Conservation (phyloP, 1,139 yeast species). For the Zygosaccharomyces sapae region DNA sequence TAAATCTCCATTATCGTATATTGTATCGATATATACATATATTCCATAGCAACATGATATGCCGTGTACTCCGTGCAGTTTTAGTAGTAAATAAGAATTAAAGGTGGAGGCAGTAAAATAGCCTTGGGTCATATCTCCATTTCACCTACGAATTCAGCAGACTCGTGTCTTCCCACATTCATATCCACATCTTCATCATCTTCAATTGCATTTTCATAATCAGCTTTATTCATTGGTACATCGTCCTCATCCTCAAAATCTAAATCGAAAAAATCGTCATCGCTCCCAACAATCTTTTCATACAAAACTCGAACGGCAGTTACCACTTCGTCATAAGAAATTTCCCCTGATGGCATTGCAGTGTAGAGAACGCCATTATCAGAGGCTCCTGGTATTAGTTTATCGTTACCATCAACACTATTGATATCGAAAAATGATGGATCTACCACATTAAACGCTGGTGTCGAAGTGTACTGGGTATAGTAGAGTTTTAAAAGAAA, state of each 20-base stretch:
- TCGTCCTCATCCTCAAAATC: slow-evolving; percentile 95
- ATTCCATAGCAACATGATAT: slow-evolving; percentile 1
- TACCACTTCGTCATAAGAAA: slow-evolving; percentile 85
- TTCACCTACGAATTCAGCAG: slow-evolving; percentile 63
- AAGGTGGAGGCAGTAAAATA: not conserved
- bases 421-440: slow-evolving; percentile 39
- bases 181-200: slow-evolving; percentile 32
- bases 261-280: slow-evolving; percentile 91
- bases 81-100: not conserved
- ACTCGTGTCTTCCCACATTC: slow-evolving; percentile 35
- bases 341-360: slow-evolving; percentile 73
- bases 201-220: slow-evolving; percentile 33
- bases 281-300: slow-evolving; percentile 78
- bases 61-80: not conserved
- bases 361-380: slow-evolving; percentile 56
- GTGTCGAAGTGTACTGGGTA: slow-evolving; percentile 64
- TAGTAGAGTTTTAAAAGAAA: slow-evolving; percentile 75
- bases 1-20: slow-evolving; percentile 6
- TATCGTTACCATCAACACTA: slow-evolving; percentile 16
- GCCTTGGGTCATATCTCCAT: slow-evolving; percentile 53
- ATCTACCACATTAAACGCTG: slow-evolving; percentile 45
- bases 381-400: slow-evolving; percentile 33
- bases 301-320: slow-evolving; percentile 76
- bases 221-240: slow-evolving; percentile 27
- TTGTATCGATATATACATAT: slow-evolving; percentile 3